Evolutionary conservation across 257 asterid genomes (phyloP), one percentile per base, ranked within the genome.

Genomic region (Primulina tabacum): DNA sequence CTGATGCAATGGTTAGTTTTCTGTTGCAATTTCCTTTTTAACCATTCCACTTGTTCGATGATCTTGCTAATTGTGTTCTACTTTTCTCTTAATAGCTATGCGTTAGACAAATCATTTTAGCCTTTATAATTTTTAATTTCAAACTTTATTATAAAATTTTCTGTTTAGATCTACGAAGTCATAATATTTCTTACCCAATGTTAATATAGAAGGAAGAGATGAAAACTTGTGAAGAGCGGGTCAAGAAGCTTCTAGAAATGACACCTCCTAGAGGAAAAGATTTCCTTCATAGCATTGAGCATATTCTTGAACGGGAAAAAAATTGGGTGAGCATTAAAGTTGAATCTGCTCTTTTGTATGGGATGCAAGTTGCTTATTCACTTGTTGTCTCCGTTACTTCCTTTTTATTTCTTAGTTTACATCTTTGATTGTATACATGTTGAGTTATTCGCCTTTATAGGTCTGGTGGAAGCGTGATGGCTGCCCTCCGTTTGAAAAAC

Each of bases 391-490:
- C 57, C 43, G 34, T 40, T 26, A 21, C 64, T 67, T 52, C 8
- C 73, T 77, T 60, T 67, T 66, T 74, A 60, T 52, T n/a, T 68
- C 58, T 68, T 65, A 29, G 20, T 74, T 67, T 79, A 34, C 74
- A 47, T 50, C 57, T 72, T 43, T 24, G 68, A 26, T 65, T 82
- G 67, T 69, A 50, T 34, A 71, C 47, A 64, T 55, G 60, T 35
- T 73, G 57, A 64, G 55, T 53, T 17, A 71, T 70, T 62, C 64
- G 26, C 73, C 74, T 79, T 77, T 71, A 59, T 73, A 87, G 99
- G 97, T 93, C 72, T 93, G 99, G 99, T 93, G 97, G 99, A 93
- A 93, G 84, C 97, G 99, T n/a, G 97, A 93, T 73, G 96, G 97
- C 74, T 93, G 99, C 82, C 90, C 94, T 69, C 86, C 99, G 68